These are phyloP conservation scores for Neurospora tetraspora DNA, from an alignment of 495 filamentous ascomycete genomes.

Conservation along the genomic window DNA sequence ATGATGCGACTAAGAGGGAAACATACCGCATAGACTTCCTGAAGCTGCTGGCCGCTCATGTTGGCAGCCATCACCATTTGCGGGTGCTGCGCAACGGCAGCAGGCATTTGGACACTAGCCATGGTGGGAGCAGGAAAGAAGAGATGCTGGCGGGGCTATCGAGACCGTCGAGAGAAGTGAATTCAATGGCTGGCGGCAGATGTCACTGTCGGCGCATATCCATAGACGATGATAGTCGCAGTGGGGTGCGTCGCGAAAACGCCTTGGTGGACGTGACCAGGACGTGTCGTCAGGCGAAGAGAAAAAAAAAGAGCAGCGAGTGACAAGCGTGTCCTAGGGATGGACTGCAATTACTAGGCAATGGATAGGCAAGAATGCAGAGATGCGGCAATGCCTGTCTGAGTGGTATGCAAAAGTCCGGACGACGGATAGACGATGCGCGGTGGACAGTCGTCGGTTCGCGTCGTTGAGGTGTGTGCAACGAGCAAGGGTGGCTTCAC, in stretches of 20 bases:
- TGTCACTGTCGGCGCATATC: constrained; percentile 29
- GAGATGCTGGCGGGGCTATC: neutral
- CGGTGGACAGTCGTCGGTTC: constrained; percentile 10
- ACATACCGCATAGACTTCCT: constrained; percentile 52
- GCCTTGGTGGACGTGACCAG: neutral
- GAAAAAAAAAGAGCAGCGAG: neutral
- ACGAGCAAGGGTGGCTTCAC: neutral
- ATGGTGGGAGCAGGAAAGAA: constrained; percentile 37
- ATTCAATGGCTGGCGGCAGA: constrained; percentile 11
- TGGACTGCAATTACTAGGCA: neutral
- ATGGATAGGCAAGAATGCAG: neutral
- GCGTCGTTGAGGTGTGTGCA: neutral
- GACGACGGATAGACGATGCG: constrained; percentile 1
- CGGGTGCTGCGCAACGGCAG: constrained; percentile 46
- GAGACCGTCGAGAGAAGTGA: constrained; percentile 6
- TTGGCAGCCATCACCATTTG: constrained; percentile 46
- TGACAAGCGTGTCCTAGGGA: neutral
- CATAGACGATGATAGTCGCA: constrained; percentile 14
- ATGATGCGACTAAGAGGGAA: neutral
- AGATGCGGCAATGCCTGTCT: neutral
- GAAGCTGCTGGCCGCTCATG: constrained; percentile 49
- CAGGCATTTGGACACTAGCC: constrained; percentile 67
- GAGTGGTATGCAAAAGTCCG: neutral
- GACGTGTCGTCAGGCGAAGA: neutral
- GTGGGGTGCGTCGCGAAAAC: constrained; percentile 10